phyloP scores from a whole-genome alignment of 140 eudicot genomes.

The Senecio squalidus region DNA sequence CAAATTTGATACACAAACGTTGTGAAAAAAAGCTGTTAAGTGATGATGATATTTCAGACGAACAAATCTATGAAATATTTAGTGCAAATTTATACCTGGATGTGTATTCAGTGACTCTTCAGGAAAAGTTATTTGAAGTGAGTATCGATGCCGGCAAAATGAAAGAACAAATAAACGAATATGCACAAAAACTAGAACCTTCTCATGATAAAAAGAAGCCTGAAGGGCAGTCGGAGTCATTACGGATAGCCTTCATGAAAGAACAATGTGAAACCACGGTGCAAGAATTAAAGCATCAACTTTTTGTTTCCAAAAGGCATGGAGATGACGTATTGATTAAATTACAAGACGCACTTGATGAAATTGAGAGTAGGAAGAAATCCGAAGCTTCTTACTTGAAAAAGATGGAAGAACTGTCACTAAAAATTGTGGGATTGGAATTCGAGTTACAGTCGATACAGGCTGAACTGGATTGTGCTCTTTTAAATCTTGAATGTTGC shows the following conservation, averaged over 20 bases:
- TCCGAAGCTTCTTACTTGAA: constrained; percentile 66
- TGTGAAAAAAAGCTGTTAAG: constrained; percentile 3
- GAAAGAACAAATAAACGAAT: constrained; percentile 33
- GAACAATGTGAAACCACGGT: constrained; percentile 77
- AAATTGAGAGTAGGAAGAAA: constrained; percentile 65
- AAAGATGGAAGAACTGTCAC: constrained; percentile 58
- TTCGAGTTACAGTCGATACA: constrained; percentile 44
- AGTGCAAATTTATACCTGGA: constrained; percentile 47
- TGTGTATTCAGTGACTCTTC: constrained; percentile 48
- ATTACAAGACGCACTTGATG: constrained; percentile 86
- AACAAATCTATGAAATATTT: constrained; percentile 45
- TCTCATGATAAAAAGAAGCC: constrained; percentile 52
- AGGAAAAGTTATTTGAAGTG: constrained; percentile 49
- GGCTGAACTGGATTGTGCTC: constrained; percentile 77
- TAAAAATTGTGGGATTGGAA: constrained; percentile 60
- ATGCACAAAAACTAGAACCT: constrained; percentile 32
- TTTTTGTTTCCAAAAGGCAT: constrained; percentile 72
- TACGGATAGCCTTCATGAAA: constrained; percentile 77
- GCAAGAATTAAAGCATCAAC: constrained; percentile 80
- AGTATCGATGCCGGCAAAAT: constrained; percentile 19
- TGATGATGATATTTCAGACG: constrained; percentile 14
- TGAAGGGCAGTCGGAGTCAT: constrained; percentile 60
- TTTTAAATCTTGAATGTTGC: constrained; percentile 84
- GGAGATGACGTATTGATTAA: constrained; percentile 84
- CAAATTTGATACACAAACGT: background rate